Evolutionary conservation across 306 rosid species (phyloP).

Genomic region (Oemleria cerasiformis): DNA sequence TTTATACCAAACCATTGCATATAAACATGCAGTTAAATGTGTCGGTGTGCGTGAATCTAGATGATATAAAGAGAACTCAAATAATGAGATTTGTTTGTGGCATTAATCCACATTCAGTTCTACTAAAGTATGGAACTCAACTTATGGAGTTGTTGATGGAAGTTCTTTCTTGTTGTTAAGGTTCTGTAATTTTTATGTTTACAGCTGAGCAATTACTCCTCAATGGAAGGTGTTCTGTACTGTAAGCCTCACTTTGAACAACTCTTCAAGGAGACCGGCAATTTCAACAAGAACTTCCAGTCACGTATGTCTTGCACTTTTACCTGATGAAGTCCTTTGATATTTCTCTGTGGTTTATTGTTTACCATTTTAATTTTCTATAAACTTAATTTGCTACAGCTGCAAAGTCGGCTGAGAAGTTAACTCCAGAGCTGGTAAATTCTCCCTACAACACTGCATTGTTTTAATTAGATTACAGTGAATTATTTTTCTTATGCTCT

Average conservation of each 20-base stretch:
- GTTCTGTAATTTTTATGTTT: constrained; percentile 24
- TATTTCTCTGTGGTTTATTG: constrained; percentile 8
- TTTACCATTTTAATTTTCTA: constrained; percentile 31
- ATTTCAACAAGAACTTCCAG: constrained; percentile 78
- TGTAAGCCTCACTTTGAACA: constrained; percentile 96
- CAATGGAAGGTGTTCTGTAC: constrained; percentile 94
- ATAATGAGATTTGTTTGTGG: neutral
- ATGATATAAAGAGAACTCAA: neutral
- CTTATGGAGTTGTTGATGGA: constrained; percentile 20
- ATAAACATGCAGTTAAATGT: neutral
- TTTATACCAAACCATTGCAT: neutral
- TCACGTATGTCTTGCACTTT: constrained; percentile 53
- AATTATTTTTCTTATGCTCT: constrained; percentile 1
- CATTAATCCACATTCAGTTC: neutral
- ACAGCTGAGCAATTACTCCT: constrained; percentile 92
- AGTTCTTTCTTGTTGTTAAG: constrained; percentile 10
- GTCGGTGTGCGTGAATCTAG: neutral
- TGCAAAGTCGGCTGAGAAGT: constrained; percentile 76
- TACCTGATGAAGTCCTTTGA: constrained; percentile 17
- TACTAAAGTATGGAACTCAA: neutral
- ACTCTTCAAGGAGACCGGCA: constrained; percentile 89
- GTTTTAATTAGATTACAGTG: constrained; percentile 14
- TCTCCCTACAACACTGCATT: constrained; percentile 6
- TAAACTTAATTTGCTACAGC: constrained; percentile 60
- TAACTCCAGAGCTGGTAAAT: constrained; percentile 80